These are phyloP conservation scores for Radiomyces spectabilis DNA, from an alignment of 192 early-diverging fungal genomes.

Conservation along the genomic window DNA sequence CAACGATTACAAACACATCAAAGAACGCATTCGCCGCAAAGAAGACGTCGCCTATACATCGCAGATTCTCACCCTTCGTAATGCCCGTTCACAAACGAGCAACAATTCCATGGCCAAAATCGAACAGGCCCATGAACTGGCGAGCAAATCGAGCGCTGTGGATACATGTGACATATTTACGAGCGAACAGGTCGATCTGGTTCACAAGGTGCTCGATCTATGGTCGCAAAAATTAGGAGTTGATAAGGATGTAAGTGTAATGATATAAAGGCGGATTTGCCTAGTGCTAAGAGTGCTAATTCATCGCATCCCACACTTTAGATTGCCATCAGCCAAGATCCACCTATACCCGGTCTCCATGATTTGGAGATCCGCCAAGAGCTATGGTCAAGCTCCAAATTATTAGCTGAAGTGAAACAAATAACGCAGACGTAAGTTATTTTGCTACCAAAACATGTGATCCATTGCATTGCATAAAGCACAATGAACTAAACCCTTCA, in stretches of 20 bases:
- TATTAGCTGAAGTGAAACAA: conserved; percentile 35
- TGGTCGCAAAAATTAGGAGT: conserved; percentile 28
- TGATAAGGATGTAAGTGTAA: conserved; percentile 24
- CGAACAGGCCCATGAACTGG: neutral
- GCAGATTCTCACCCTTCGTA: conserved; percentile 32
- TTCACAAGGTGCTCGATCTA: conserved; percentile 10
- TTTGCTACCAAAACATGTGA: neutral
- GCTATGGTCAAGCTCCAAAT: conserved; percentile 19
- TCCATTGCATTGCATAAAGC: neutral
- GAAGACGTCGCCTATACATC: conserved; percentile 34
- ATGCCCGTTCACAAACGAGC: too few relatives aligned
- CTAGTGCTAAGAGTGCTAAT: neutral
- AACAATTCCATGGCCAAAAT: neutral
- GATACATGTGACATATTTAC: neutral
- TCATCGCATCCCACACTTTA: neutral
- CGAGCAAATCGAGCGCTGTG: neutral
- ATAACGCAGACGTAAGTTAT: conserved; percentile 30
- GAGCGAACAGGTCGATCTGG: conserved; percentile 4
- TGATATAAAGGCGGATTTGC: neutral
- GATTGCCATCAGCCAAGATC: conserved; percentile 41
- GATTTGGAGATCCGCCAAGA: conserved; percentile 3
- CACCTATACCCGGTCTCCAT: conserved; percentile 20
- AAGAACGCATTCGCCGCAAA: conserved; percentile 15
- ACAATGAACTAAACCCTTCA: neutral
- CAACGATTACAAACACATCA: conserved; percentile 40